These are phyloP conservation scores for Fusarium scirpi DNA, from an alignment of 2,329 filamentous ascomycete genomes.

Conservation along the genomic window DNA sequence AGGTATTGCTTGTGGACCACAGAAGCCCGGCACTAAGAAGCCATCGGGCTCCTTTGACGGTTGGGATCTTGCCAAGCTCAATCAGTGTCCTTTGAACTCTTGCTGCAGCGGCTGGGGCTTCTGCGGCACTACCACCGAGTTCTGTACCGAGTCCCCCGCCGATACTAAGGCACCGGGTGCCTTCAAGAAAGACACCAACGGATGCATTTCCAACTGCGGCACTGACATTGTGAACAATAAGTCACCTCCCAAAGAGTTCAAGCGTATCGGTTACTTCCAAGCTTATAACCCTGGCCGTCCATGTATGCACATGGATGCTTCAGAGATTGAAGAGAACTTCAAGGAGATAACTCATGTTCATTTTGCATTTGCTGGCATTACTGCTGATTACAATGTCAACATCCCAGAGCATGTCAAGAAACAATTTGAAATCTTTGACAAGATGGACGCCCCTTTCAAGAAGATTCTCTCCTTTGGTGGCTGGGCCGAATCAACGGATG, in stretches of 20 bases:
- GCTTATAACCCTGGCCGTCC: constrained; percentile 49
- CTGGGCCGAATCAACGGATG: constrained; percentile 42
- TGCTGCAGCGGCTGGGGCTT: constrained; percentile 55
- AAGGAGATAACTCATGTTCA: constrained; percentile 53
- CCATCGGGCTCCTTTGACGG: constrained; percentile 1
- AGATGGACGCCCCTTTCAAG: constrained; percentile 17
- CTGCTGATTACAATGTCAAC: constrained; percentile 23
- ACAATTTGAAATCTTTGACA: constrained; percentile 13
- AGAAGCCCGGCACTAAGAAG: constrained; percentile 36
- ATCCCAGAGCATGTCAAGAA: constrained; percentile 39
- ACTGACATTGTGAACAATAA: constrained; percentile 39
- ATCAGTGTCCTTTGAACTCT: constrained; percentile 49
- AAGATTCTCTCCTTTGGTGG: constrained; percentile 49
- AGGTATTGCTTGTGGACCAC: constrained; percentile 49
- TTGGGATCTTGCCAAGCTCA: constrained; percentile 36
- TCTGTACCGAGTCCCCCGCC: background rate
- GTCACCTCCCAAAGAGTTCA: constrained; percentile 18
- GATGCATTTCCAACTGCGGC: constrained; percentile 49
- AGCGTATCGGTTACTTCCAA: constrained; percentile 47
- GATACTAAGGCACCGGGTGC: background rate
- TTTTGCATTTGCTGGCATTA: constrained; percentile 53
- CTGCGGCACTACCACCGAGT: constrained; percentile 1
- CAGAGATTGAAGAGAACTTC: constrained; percentile 9
- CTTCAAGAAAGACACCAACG: constrained; percentile 26
- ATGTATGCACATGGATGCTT: constrained; percentile 45